Conservation (phyloP, 345 rosid genomes). For the Stellera chamaejasme region DNA sequence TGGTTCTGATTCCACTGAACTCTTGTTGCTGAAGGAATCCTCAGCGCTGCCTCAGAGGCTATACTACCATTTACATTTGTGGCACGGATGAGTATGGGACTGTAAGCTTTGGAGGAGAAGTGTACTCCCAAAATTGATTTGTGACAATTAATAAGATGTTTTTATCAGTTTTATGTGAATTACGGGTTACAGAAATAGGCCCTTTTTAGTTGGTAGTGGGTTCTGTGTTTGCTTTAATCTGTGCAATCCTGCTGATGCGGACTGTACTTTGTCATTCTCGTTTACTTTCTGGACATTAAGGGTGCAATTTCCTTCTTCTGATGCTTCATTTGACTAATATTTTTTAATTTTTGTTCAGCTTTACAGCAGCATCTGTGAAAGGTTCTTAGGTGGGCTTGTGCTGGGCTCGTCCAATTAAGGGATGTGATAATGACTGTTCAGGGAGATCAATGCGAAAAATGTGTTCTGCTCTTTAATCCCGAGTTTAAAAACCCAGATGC, state of each 20-base stretch:
- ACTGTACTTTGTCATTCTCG: neutral
- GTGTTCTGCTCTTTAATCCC: conserved; percentile 84
- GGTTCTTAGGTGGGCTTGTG: conserved; percentile 91
- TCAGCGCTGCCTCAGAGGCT: conserved; percentile 91
- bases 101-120: conserved; percentile 90
- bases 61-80: conserved; percentile 70
- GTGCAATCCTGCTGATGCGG: neutral
- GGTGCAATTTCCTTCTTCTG: too few species aligned
- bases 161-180: neutral
- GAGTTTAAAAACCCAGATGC: conserved; percentile 86
- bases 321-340: conserved; percentile 3
- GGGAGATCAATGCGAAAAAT: conserved; percentile 95
- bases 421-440: conserved; percentile 83
- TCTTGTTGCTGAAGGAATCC: conserved; percentile 36
- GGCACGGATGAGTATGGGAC: conserved; percentile 98
- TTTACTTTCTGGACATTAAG: neutral
- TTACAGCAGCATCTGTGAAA: conserved; percentile 68
- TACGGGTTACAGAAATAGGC: too few species aligned
- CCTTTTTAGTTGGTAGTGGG: neutral
- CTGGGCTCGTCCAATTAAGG: conserved; percentile 77
- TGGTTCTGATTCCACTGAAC: neutral
- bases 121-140: conserved; percentile 72
- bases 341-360: conserved; percentile 38
- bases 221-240: neutral
- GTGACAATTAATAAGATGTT: conserved; percentile 57